Percentiles rank a stretch among this genome's conserved stretches.
phyloP scores from a whole-genome alignment of 768 basidiomycete species.

The Lepiota subincarnata region DNA sequence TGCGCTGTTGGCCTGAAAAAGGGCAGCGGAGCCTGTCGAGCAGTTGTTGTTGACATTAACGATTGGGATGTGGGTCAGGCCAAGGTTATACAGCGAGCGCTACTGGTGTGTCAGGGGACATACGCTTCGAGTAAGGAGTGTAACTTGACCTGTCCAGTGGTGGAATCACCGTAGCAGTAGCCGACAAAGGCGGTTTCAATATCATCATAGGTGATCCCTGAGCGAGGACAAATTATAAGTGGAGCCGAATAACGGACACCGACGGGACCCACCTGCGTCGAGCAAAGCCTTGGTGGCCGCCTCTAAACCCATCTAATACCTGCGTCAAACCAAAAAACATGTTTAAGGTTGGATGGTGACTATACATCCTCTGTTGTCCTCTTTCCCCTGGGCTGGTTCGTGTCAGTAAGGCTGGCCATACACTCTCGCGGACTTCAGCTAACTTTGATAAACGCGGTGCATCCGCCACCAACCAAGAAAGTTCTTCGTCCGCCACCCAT shows the following conservation, averaged over 20 bases:
- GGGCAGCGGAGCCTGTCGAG: conserved; percentile 75
- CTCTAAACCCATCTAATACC: conserved; percentile 74
- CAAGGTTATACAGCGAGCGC: conserved; percentile 79
- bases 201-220: conserved; percentile 80
- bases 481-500: conserved; percentile 41
- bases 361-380: conserved; percentile 69
- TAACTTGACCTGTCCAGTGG: conserved; percentile 57
- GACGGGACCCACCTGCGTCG: conserved; percentile 57
- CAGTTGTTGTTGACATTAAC: conserved; percentile 89
- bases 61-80: conserved; percentile 80
- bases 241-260: background rate
- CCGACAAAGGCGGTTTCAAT: conserved; percentile 74
- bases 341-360: conserved; percentile 17
- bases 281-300: conserved; percentile 84
- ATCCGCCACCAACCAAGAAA: conserved; percentile 71
- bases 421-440: conserved; percentile 11
- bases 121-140: background rate
- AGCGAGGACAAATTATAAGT: background rate
- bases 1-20: conserved; percentile 67
- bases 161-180: conserved; percentile 78
- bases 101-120: conserved; percentile 23
- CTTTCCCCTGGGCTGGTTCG: conserved; percentile 53
- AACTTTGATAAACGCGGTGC: conserved; percentile 78
- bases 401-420: conserved; percentile 10
- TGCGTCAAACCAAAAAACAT: background rate